A percentile compares a stretch with the other conserved stretches of the same genome.
Conservation (phyloP, 2,329 filamentous ascomycete genomes). For the Monosporascus sp. region DNA sequence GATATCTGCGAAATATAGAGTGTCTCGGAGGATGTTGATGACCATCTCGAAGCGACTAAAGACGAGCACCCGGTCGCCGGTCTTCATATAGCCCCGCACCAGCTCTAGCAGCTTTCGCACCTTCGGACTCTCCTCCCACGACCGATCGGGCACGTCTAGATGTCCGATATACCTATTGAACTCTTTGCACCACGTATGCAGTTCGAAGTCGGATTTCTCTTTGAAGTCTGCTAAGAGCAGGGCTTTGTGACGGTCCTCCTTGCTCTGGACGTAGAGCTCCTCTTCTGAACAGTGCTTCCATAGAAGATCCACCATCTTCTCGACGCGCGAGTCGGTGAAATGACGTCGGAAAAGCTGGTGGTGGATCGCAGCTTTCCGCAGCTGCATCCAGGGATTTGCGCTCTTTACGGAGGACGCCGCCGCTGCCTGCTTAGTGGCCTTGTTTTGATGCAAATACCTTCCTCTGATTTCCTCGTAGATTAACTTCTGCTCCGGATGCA, state of each 20-base stretch:
- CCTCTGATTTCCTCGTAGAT: conserved; percentile 66
- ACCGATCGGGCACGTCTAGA: conserved; percentile 49
- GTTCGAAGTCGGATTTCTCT: conserved; percentile 57
- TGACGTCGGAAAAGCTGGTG: conserved; percentile 79
- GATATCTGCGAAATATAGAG: conserved; percentile 68
- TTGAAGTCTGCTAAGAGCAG: conserved; percentile 54
- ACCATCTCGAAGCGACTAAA: conserved; percentile 93
- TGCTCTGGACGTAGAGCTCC: conserved; percentile 36
- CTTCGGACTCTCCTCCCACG: conserved; percentile 69
- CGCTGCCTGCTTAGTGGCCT: conserved; percentile 51
- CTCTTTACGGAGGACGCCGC: conserved; percentile 48
- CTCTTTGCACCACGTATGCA: conserved; percentile 61
- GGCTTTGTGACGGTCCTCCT: conserved; percentile 43
- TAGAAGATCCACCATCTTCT: conserved; percentile 72
- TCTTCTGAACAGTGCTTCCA: conserved; percentile 61
- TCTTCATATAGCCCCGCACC: conserved; percentile 65
- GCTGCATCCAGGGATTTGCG: conserved; percentile 77
- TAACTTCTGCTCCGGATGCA: conserved; percentile 65
- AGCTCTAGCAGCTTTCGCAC: conserved; percentile 75
- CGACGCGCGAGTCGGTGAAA: conserved; percentile 70
- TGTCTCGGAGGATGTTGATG: conserved; percentile 83
- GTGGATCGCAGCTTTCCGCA: conserved; percentile 89
- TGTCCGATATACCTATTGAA: conserved; percentile 47
- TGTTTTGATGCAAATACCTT: conserved; percentile 55
- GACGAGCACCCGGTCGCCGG: conserved; percentile 81